phyloP scores from a whole-genome alignment of 495 filamentous ascomycete species.

The Hypoxylon intermedium region DNA sequence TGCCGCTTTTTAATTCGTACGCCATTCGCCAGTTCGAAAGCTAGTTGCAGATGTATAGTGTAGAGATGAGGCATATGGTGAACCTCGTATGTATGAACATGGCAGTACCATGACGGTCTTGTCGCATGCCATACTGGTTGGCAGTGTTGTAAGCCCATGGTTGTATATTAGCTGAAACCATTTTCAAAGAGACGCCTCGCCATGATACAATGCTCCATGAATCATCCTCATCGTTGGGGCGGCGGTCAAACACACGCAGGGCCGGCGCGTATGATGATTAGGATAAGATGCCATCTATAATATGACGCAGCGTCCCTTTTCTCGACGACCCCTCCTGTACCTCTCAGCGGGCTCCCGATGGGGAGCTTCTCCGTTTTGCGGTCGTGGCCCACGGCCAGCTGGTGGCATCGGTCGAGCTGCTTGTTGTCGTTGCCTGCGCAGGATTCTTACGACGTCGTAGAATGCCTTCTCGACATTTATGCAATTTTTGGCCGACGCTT shows the following conservation, averaged over 20 bases:
- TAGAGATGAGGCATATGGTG: conserved; percentile 32
- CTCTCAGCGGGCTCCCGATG: conserved; percentile 25
- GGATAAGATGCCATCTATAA: conserved; percentile 27
- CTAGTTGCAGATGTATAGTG: conserved; percentile 44
- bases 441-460: conserved; percentile 92
- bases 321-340: conserved; percentile 28
- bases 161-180: conserved; percentile 5
- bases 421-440: conserved; percentile 79
- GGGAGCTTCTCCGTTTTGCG: conserved; percentile 35
- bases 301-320: conserved; percentile 31
- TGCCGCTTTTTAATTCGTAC: conserved; percentile 49
- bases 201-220: conserved; percentile 9
- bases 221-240: conserved; percentile 20
- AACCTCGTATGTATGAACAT: conserved; percentile 38
- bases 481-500: conserved; percentile 98
- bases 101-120: conserved; percentile 11
- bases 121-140: conserved; percentile 21
- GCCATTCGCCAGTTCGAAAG: conserved; percentile 46
- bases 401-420: conserved; percentile 49
- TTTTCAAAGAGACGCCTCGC: conserved; percentile 4
- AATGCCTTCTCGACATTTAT: conserved; percentile 99
- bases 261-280: conserved; percentile 16
- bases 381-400: conserved; percentile 27
- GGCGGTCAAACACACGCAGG: conserved; percentile 18
- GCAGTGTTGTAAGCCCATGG: conserved; percentile 6